Conservation (phyloP, 31 red algal genomes). For the Pterothamnion heteromorphum region DNA sequence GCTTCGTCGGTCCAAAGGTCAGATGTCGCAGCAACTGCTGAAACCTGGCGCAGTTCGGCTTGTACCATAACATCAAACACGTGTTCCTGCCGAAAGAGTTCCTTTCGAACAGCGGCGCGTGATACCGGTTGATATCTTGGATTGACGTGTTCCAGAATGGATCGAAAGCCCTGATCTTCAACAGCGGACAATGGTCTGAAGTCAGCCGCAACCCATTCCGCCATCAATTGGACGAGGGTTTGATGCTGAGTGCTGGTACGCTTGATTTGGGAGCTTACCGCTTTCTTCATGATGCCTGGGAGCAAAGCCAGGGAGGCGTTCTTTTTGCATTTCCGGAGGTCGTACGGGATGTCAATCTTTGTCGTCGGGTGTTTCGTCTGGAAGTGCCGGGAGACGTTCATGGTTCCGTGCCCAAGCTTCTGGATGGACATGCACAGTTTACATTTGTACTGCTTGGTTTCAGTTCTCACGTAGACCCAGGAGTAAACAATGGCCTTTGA, state of each 20-base stretch:
- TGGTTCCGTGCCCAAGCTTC: not conserved
- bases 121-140: conserved; percentile 14
- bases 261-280: conserved; percentile 15
- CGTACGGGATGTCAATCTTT: conserved; percentile 25
- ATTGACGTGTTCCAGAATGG: conserved; percentile 28
- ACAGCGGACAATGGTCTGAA: not conserved
- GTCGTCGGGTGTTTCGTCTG: not conserved
- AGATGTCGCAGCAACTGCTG: conserved; percentile 5
- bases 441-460: conserved; percentile 15
- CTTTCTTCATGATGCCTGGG: conserved; percentile 23
- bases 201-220: not conserved
- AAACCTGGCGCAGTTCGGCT: conserved; percentile 21
- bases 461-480: conserved; percentile 25
- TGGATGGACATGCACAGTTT: not conserved
- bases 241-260: conserved; percentile 20
- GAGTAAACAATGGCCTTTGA: conserved; percentile 17
- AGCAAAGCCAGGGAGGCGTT: not conserved
- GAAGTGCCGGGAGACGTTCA: not conserved
- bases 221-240: not conserved
- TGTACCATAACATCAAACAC: not conserved
- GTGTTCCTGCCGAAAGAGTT: not conserved
- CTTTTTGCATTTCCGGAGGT: conserved; percentile 16
- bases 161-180: conserved; percentile 15
- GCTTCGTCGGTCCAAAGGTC: conserved; percentile 4
- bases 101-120: conserved; percentile 8